Evolutionary conservation across 2,329 filamentous ascomycete genomes (phyloP), one percentile per base, ranked within the genome.

Genomic region (Beauveria sp.): DNA sequence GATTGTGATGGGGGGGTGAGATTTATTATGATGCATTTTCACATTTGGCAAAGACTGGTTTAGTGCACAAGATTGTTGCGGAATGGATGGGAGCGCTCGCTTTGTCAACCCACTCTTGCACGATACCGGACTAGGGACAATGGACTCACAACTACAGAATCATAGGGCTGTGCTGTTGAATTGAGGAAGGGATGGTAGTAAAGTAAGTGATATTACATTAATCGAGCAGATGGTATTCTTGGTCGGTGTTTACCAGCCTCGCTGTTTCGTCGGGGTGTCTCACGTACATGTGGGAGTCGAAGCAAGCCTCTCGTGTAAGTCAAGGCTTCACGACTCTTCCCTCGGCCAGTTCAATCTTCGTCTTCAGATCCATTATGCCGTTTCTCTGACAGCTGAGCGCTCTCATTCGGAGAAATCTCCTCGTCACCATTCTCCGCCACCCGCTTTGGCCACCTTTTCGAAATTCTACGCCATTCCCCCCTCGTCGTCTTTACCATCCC

Each of bases 381-480:
- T 58, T 51, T 14, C 16, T 58, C 22, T 24, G 3, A 2, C 66
- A 67, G 59, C 57, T 66, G 18, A 59, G 58, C 26, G 65, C 66
- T 7, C 56, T 67, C n/a, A 63, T 24, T 24, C 3, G 22, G 22
- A 24, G 22, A 24, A 24, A 24, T 3, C 2, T 24, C 18, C 55
- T 67, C 57, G 45, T 69, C 42, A 63, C 66, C n/a, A 63, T 66
- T 42, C 61, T 72, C 22, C 22, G 22, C 22, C 3, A 3, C 22
- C 22, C 3, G 3, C 22, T 24, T 24, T 24, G 22, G 22, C 22
- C 3, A 24, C 22, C 22, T 24, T 24, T 24, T 24, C 22, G 22
- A 3, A 22, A 24, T 24, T 24, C 22, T 24, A 24, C 22, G 22
- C 22, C 22, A 24, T 24, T 24, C 22, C 22, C 22, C 22, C 22